Conservation (phyloP, 805 yeast species). For the Torulaspora maleeae region DNA sequence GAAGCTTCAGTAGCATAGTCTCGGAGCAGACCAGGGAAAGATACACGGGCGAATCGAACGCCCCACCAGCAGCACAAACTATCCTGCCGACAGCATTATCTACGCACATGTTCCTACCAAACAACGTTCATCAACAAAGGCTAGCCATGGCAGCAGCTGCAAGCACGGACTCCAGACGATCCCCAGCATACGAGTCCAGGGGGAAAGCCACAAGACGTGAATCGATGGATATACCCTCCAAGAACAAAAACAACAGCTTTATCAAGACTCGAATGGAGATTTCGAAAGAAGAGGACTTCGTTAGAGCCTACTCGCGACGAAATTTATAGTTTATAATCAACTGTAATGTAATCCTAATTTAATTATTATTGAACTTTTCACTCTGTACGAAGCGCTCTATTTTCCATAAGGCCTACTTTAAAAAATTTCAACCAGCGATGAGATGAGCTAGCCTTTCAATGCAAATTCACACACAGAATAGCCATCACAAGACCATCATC, state of each 20-base stretch:
- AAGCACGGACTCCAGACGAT: not conserved
- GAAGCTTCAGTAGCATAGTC: slow-evolving; percentile 35
- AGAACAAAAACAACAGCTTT: slow-evolving; percentile 24
- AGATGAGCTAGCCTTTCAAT: slow-evolving; percentile 5
- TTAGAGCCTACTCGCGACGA: slow-evolving; percentile 17
- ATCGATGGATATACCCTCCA: slow-evolving; percentile 35
- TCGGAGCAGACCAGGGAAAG: slow-evolving; percentile 36
- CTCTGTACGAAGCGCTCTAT: not conserved
- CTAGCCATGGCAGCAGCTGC: slow-evolving; percentile 19
- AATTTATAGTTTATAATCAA: slow-evolving; percentile 3
- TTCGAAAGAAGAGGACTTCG: slow-evolving; percentile 30
- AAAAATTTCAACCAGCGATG: slow-evolving; percentile 16
- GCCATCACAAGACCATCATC: not conserved
- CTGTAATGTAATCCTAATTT: not conserved
- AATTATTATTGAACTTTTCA: not conserved
- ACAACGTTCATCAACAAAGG: slow-evolving; percentile 34
- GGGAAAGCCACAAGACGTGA: slow-evolving; percentile 19
- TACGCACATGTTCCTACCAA: slow-evolving; percentile 58
- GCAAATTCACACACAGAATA: not conserved
- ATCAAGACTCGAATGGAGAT: slow-evolving; percentile 35
- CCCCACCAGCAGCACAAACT: slow-evolving; percentile 57
- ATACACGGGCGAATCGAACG: slow-evolving; percentile 46
- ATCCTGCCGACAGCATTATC: slow-evolving; percentile 56
- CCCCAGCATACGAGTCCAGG: slow-evolving; percentile 1
- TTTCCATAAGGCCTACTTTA: not conserved